Evolutionary conservation across 768 basidiomycete genomes (phyloP).

Genomic region (Termitomyces sp.): DNA sequence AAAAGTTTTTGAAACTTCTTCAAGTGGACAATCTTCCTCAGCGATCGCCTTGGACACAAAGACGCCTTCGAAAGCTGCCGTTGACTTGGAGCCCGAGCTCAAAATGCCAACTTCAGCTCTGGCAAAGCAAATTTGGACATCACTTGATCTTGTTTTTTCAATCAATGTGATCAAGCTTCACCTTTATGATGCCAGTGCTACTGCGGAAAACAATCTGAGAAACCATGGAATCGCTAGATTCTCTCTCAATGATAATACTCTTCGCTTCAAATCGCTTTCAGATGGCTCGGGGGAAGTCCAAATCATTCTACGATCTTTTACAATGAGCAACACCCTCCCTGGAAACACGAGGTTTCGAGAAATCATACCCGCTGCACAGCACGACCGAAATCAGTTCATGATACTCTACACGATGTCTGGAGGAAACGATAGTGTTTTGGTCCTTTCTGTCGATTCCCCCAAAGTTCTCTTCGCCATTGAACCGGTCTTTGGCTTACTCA

Average conservation of each 20-base stretch:
- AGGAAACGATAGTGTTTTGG: slow-evolving; percentile 46
- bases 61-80: slow-evolving; percentile 10
- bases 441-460: slow-evolving; percentile 89
- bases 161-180: slow-evolving; percentile 76
- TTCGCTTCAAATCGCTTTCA: slow-evolving; percentile 77
- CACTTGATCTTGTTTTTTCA: slow-evolving; percentile 67
- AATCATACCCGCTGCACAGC: slow-evolving; percentile 88
- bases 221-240: slow-evolving; percentile 83
- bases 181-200: slow-evolving; percentile 70
- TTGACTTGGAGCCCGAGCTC: slow-evolving; percentile 17
- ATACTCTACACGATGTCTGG: slow-evolving; percentile 79
- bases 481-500: slow-evolving; percentile 82
- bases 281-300: slow-evolving; percentile 86
- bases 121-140: slow-evolving; percentile 45
- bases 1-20: slow-evolving; percentile 45
- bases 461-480: slow-evolving; percentile 89
- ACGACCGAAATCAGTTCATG: slow-evolving; percentile 91
- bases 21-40: slow-evolving; percentile 33
- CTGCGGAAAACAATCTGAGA: slow-evolving; percentile 49
- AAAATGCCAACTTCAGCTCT: neutral
- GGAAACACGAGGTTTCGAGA: slow-evolving; percentile 85
- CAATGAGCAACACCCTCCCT: slow-evolving; percentile 82
- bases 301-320: slow-evolving; percentile 83
- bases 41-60: slow-evolving; percentile 7
- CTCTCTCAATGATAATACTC: slow-evolving; percentile 69